Conservation (phyloP, 1,284 basidiomycete genomes). For the Leccinum fuscescens region DNA sequence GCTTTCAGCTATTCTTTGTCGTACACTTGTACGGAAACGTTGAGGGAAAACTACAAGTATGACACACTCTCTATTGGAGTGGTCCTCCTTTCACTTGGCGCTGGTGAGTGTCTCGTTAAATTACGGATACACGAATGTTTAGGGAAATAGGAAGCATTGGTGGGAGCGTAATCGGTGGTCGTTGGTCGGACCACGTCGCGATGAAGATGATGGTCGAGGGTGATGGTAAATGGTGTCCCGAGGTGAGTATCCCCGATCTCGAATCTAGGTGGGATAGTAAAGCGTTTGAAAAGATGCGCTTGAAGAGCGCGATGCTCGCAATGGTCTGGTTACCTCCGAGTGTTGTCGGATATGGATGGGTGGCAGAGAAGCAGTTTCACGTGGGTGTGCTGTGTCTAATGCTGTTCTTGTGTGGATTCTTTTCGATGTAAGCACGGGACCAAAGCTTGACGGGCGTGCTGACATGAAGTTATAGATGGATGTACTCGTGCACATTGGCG, state of each 20-base stretch:
- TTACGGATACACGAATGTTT: slow-evolving; percentile 5
- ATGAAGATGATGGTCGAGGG: slow-evolving; percentile 54
- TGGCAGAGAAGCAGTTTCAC: slow-evolving; percentile 60
- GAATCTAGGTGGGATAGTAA: slow-evolving; percentile 1
- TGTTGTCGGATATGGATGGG: slow-evolving; percentile 77
- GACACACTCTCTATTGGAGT: slow-evolving; percentile 72
- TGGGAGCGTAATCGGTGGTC: slow-evolving; percentile 75
- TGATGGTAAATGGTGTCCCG: slow-evolving; percentile 61
- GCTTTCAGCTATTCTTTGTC: slow-evolving; percentile 66
- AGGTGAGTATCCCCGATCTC: slow-evolving; percentile 44
- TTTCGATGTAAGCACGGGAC: slow-evolving; percentile 54
- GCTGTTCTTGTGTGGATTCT: slow-evolving; percentile 67
- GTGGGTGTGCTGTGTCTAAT: slow-evolving; percentile 62
- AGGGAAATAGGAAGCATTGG: slow-evolving; percentile 51
- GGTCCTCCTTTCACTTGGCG: slow-evolving; percentile 72
- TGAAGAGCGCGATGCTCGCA: slow-evolving; percentile 59
- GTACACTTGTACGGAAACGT: slow-evolving; percentile 73
- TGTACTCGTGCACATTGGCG: slow-evolving; percentile 68
- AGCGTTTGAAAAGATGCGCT: slow-evolving; percentile 57
- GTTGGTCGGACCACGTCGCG: slow-evolving; percentile 72
- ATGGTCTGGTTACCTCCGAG: slow-evolving; percentile 56
- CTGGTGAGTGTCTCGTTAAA: slow-evolving; percentile 43
- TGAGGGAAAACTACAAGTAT: slow-evolving; percentile 64
- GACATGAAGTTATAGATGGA: slow-evolving; percentile 47
- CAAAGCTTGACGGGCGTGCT: slow-evolving; percentile 14